Percentiles rank a stretch among this genome's conserved stretches.
Evolutionary conservation across 352 stramenopile genomes (phyloP).

Genomic region (Pythium plurisporium): DNA sequence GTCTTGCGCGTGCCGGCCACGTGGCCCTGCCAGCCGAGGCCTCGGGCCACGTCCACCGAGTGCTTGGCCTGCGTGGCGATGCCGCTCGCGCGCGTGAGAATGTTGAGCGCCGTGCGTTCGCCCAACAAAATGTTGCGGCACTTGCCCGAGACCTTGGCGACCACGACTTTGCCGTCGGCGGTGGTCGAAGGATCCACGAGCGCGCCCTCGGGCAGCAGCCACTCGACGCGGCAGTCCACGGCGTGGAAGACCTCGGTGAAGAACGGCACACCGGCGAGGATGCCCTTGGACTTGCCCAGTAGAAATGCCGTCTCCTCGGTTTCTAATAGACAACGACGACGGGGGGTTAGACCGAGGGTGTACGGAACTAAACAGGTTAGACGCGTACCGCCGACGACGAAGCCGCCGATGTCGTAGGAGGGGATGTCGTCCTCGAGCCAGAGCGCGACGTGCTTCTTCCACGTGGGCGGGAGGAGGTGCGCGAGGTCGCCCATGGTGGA

Average conservation of each 20-base stretch:
- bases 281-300: slow-evolving; percentile 92
- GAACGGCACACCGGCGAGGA: slow-evolving; percentile 95
- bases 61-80: slow-evolving; percentile 88
- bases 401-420: slow-evolving; percentile 96
- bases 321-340: slow-evolving; percentile 39
- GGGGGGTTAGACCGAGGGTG: background rate
- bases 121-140: slow-evolving; percentile 93
- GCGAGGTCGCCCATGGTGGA: slow-evolving; percentile 40
- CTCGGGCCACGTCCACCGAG: slow-evolving; percentile 62
- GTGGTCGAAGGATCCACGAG: slow-evolving; percentile 39
- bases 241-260: slow-evolving; percentile 92
- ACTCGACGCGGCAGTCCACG: slow-evolving; percentile 90
- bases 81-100: slow-evolving; percentile 93
- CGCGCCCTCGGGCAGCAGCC: slow-evolving; percentile 78
- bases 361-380: slow-evolving; percentile 5
- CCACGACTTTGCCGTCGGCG: slow-evolving; percentile 75
- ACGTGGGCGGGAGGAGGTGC: slow-evolving; percentile 68
- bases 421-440: slow-evolving; percentile 97
- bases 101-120: slow-evolving; percentile 97
- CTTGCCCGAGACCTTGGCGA: slow-evolving; percentile 94
- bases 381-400: slow-evolving; percentile 90
- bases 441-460: slow-evolving; percentile 86
- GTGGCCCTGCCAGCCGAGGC: slow-evolving; percentile 87
- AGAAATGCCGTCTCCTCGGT: slow-evolving; percentile 77
- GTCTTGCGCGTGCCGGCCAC: slow-evolving; percentile 98